Evolutionary conservation across 192 early-diverging fungal genomes (phyloP).

Genomic region (Linnemannia schmuckeri): DNA sequence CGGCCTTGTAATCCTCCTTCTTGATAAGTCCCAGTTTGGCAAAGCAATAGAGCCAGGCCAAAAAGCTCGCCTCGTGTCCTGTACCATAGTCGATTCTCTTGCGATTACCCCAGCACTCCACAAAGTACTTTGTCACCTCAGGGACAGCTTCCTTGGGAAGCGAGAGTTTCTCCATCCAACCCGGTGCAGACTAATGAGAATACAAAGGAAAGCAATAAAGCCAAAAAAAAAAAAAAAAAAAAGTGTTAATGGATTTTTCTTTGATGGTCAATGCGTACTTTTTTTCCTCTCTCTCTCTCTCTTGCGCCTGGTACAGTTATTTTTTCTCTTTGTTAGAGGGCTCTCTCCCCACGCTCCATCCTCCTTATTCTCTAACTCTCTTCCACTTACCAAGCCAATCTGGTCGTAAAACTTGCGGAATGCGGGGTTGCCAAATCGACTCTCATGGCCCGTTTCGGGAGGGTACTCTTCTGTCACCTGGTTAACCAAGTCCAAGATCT

Average conservation of each 20-base stretch:
- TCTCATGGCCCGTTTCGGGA: slow-evolving; percentile 80
- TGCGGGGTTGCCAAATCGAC: slow-evolving; percentile 96
- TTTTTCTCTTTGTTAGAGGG: background rate
- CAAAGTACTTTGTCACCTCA: slow-evolving; percentile 80
- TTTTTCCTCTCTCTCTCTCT: no score
- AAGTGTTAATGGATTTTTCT: background rate
- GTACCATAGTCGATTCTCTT: slow-evolving; percentile 98
- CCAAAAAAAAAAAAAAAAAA: slow-evolving; percentile 6
- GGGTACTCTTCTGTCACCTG: slow-evolving; percentile 73
- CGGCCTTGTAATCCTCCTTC: slow-evolving; percentile 76
- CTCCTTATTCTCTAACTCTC: background rate
- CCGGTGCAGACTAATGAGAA: slow-evolving; percentile 39
- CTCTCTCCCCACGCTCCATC: background rate
- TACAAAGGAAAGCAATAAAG: background rate
- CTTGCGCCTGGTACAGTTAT: background rate
- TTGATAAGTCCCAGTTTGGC: slow-evolving; percentile 78
- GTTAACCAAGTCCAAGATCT: slow-evolving; percentile 75
- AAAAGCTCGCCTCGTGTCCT: slow-evolving; percentile 95
- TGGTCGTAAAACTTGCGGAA: slow-evolving; percentile 92
- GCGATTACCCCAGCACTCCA: slow-evolving; percentile 90
- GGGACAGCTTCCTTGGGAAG: slow-evolving; percentile 56
- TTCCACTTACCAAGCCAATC: slow-evolving; percentile 67
- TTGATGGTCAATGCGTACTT: background rate
- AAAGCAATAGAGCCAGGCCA: slow-evolving; percentile 88
- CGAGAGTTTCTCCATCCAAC: slow-evolving; percentile 45